Conservation (phyloP, 2,329 filamentous ascomycete species). For the Epichloe aotearoae region DNA sequence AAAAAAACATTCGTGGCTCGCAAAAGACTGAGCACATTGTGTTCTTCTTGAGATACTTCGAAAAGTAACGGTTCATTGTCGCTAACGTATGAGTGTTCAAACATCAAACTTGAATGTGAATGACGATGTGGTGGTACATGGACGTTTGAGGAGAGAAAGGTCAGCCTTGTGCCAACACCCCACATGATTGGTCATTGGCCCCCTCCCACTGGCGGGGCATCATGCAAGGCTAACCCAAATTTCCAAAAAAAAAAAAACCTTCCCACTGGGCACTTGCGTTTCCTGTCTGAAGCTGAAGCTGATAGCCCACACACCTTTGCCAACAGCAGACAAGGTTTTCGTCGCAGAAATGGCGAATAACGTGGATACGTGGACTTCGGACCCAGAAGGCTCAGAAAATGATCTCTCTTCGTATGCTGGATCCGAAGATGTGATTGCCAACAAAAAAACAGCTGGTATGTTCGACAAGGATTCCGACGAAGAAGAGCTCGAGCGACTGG, state of each 20-base stretch:
- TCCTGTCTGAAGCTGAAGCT: too few species aligned
- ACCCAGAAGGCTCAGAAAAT: conserved; percentile 17
- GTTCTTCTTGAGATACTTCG: too few species aligned
- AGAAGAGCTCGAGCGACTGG: conserved; percentile 71
- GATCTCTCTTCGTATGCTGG: conserved; percentile 16
- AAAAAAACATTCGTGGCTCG: too few species aligned
- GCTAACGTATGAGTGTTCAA: too few species aligned
- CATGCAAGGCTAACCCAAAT: background rate
- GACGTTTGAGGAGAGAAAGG: too few species aligned
- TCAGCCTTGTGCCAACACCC: too few species aligned
- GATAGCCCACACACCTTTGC: background rate
- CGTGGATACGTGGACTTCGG: conserved; percentile 16
- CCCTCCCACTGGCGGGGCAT: background rate
- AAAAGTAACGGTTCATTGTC: too few species aligned
- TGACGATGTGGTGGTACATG: too few species aligned
- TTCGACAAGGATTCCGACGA: conserved; percentile 69
- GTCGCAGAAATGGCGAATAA: conserved; percentile 19
- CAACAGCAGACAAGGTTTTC: background rate
- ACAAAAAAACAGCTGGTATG: conserved; percentile 17
- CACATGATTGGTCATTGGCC: too few species aligned
- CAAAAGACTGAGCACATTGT: too few species aligned
- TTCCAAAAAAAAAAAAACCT: background rate
- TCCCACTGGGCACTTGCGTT: conserved; percentile 5
- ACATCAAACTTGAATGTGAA: too few species aligned
- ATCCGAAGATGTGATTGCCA: conserved; percentile 15